Evolutionary conservation across 139 green algal species (phyloP).

Genomic region (Coelastrella sp.): DNA sequence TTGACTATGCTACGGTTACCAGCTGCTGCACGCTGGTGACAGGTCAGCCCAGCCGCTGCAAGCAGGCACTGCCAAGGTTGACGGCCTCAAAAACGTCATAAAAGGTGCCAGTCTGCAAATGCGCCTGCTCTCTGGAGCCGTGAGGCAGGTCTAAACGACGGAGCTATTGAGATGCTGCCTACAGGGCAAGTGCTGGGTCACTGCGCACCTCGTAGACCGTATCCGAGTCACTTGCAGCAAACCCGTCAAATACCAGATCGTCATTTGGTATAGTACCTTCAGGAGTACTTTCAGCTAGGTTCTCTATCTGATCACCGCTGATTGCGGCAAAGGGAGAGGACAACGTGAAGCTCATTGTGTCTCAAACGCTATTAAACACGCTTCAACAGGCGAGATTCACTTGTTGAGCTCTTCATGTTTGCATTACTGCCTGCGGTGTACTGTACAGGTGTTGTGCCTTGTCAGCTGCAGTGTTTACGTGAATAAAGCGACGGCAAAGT

Average conservation of each 20-base stretch:
- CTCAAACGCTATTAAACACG: background rate
- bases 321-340: conserved; percentile 3
- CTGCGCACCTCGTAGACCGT: background rate
- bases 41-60: background rate
- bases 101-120: no score
- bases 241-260: background rate
- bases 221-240: background rate
- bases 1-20: no score
- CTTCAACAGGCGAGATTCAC: no score
- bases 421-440: no score
- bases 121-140: no score
- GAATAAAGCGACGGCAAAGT: no score
- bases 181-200: background rate
- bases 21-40: background rate
- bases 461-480: no score
- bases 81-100: no score
- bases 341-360: conserved; percentile 17
- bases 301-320: background rate
- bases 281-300: background rate
- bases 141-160: no score
- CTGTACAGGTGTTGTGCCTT: no score
- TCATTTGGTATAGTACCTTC: background rate
- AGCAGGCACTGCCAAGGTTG: background rate
- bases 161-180: no score
- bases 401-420: no score